Evolutionary conservation across 306 rosid species (phyloP).

Genomic region (Rosa chinensis): DNA sequence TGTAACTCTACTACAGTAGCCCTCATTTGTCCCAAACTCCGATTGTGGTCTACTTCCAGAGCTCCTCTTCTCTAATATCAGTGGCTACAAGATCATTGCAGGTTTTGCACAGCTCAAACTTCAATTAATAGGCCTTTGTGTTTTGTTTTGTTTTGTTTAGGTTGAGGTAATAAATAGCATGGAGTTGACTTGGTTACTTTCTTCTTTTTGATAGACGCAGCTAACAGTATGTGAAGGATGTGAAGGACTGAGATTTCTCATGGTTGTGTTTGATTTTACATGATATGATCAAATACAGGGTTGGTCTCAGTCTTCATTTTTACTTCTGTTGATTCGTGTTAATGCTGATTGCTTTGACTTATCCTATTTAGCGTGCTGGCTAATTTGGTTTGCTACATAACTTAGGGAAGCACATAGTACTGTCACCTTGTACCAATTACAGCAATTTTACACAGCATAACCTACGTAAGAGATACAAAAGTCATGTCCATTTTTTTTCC

Average conservation of each 20-base stretch:
- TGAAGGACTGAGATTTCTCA: slow-evolving; percentile 51
- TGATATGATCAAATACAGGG: slow-evolving; percentile 69
- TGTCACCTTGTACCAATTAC: neutral
- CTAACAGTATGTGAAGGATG: slow-evolving; percentile 69
- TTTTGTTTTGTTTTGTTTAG: neutral
- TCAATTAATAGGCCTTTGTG: neutral
- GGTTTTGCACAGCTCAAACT: neutral
- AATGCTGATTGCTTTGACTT: neutral
- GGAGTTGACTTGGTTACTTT: slow-evolving; percentile 11
- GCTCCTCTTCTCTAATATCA: neutral
- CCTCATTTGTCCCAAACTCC: neutral
- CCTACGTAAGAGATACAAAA: neutral
- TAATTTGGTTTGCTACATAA: neutral
- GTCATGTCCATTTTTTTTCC: neutral
- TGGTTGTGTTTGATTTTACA: slow-evolving; percentile 74
- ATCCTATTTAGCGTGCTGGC: neutral
- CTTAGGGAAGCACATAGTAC: neutral
- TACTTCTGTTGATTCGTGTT: neutral
- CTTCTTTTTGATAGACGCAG: slow-evolving; percentile 49
- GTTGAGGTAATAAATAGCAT: neutral
- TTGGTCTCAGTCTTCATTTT: neutral
- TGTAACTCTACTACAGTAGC: neutral
- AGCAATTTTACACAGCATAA: neutral
- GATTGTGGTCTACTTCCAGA: neutral
- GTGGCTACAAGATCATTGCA: neutral